Conservation (phyloP, 202 grass and related monocot species). For the Brachypodium distachyon region DNA sequence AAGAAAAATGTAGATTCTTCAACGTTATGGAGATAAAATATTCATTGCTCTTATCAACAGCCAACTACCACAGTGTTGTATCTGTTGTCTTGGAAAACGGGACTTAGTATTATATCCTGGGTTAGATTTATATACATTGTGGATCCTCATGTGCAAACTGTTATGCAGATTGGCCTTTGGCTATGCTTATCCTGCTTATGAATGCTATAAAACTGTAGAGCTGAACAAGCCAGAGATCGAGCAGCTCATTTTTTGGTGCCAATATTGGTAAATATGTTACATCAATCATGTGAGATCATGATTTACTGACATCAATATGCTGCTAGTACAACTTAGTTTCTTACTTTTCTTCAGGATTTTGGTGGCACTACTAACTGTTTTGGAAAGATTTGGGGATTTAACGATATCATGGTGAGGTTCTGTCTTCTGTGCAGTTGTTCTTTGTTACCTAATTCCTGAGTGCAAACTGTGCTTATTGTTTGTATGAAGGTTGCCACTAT, state of each 20-base stretch:
- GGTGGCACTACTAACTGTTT: constrained; percentile 73
- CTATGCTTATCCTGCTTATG: constrained; percentile 90
- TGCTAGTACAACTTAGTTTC: background rate
- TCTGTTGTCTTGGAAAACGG: background rate
- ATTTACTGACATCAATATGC: background rate
- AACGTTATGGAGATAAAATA: background rate
- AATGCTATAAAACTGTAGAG: constrained; percentile 96
- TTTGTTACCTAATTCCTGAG: background rate
- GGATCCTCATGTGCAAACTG: no score
- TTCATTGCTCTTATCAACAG: background rate
- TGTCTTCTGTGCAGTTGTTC: background rate
- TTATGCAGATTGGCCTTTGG: constrained; percentile 65
- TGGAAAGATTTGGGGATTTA: constrained; percentile 87
- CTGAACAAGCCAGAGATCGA: constrained; percentile 95
- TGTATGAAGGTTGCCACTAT: constrained; percentile 85
- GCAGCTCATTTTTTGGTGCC: constrained; percentile 96
- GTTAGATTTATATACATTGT: background rate
- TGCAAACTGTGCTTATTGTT: constrained; percentile 14
- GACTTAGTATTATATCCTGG: no score
- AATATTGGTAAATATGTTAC: constrained; percentile 66
- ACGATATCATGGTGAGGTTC: constrained; percentile 83
- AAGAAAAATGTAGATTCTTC: background rate
- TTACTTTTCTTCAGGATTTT: constrained; percentile 66
- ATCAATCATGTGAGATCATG: background rate
- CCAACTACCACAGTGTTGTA: background rate